phyloP scores from a whole-genome alignment of 306 rosid species.

The Fragaria iinumae region DNA sequence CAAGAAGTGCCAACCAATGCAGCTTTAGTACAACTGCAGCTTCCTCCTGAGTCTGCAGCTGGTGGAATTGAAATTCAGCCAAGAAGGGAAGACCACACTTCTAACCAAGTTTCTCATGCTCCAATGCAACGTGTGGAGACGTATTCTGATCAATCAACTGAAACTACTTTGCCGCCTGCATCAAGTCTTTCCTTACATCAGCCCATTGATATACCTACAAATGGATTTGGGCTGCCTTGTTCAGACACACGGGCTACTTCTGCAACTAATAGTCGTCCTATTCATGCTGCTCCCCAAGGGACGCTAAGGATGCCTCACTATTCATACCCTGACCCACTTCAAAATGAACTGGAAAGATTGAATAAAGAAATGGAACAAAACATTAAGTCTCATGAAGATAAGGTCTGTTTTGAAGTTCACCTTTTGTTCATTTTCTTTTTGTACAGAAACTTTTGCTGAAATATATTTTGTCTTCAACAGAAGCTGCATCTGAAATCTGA shows the following conservation, averaged over 20 bases:
- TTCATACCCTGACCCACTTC: slow-evolving; percentile 51
- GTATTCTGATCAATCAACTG: slow-evolving; percentile 15
- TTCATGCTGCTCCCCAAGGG: slow-evolving; percentile 37
- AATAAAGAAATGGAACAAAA: slow-evolving; percentile 35
- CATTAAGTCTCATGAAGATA: slow-evolving; percentile 36
- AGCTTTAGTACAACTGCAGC: slow-evolving; percentile 33
- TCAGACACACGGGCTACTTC: slow-evolving; percentile 37
- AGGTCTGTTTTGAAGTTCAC: slow-evolving; percentile 46
- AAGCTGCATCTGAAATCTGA: slow-evolving; percentile 50
- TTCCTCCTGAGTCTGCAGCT: neutral
- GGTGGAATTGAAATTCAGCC: slow-evolving; percentile 23
- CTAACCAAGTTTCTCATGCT: slow-evolving; percentile 21
- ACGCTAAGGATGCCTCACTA: slow-evolving; percentile 28
- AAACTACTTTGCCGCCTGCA: slow-evolving; percentile 21
- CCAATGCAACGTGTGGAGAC: slow-evolving; percentile 26
- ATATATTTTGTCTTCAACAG: slow-evolving; percentile 45
- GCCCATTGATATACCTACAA: neutral
- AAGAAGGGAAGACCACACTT: slow-evolving; percentile 10
- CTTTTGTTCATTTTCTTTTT: slow-evolving; percentile 12
- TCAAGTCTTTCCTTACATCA: neutral
- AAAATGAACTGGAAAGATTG: slow-evolving; percentile 56
- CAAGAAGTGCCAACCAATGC: slow-evolving; percentile 25
- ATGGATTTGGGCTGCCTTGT: slow-evolving; percentile 22
- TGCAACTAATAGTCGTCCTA: slow-evolving; percentile 40
- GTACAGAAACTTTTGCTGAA: slow-evolving; percentile 12